phyloP scores from a whole-genome alignment of 2,329 filamentous ascomycete genomes.

The Clarireedia homoeocarpa region DNA sequence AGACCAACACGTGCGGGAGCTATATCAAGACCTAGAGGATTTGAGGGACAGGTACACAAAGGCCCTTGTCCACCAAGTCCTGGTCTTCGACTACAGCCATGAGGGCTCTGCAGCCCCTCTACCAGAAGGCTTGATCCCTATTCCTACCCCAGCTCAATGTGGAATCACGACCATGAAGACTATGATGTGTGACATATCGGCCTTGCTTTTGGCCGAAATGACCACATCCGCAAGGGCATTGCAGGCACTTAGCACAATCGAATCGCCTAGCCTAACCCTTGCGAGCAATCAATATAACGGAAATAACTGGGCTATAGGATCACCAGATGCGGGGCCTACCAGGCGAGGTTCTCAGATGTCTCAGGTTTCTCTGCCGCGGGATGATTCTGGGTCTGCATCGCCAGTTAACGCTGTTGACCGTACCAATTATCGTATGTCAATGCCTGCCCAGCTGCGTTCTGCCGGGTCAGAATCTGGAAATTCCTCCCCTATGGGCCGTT shows the following conservation, averaged over 20 bases:
- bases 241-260: constrained; percentile 65
- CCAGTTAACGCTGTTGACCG: constrained; percentile 48
- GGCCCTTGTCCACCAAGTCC: constrained; percentile 67
- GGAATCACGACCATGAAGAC: constrained; percentile 76
- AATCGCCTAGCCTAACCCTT: constrained; percentile 58
- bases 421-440: constrained; percentile 66
- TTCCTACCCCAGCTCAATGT: constrained; percentile 61
- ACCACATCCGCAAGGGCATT: constrained; percentile 65
- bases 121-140: constrained; percentile 59
- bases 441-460: constrained; percentile 51
- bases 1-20: constrained; percentile 49
- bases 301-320: constrained; percentile 35
- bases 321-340: constrained; percentile 32
- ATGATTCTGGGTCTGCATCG: constrained; percentile 45
- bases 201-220: constrained; percentile 66
- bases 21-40: constrained; percentile 62
- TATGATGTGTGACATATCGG: constrained; percentile 71
- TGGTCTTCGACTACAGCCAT: constrained; percentile 68
- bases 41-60: constrained; percentile 67
- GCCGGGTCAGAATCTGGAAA: constrained; percentile 26
- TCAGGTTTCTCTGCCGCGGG: constrained; percentile 37
- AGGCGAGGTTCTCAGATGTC: constrained; percentile 51
- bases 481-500: constrained; percentile 27
- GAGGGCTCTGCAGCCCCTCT: constrained; percentile 42
- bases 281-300: constrained; percentile 36